These are phyloP conservation scores for Takakia lepidozioides DNA, from an alignment of 225 moss, liverwort and hornwort genomes.

Conservation along the genomic window DNA sequence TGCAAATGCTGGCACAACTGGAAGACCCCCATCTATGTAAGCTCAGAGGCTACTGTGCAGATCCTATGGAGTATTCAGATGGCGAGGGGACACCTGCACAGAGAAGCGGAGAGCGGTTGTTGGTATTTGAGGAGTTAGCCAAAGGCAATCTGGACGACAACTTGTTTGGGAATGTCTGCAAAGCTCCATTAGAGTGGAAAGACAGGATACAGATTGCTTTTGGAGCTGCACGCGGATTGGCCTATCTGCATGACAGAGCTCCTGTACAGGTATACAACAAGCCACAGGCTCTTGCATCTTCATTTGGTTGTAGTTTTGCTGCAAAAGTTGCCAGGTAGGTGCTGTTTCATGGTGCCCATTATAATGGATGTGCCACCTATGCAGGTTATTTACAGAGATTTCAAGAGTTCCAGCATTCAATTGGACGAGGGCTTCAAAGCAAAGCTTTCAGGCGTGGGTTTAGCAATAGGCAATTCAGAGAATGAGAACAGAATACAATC, in stretches of 20 bases:
- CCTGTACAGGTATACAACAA: constrained; percentile 26
- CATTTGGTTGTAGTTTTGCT: too few relatives aligned
- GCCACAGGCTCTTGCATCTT: too few relatives aligned
- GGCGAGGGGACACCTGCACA: too few relatives aligned
- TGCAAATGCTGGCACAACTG: constrained; percentile 20
- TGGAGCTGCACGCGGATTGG: constrained; percentile 27
- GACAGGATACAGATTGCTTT: constrained; percentile 24
- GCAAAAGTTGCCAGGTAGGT: too few relatives aligned
- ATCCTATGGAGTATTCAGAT: too few relatives aligned
- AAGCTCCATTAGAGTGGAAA: constrained; percentile 24
- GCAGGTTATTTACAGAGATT: constrained; percentile 38
- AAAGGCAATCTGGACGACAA: constrained; percentile 24
- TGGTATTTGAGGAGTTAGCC: constrained; percentile 23
- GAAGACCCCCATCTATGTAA: constrained; percentile 23
- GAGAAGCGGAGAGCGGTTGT: constrained; percentile 7
- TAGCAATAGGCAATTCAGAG: constrained; percentile 24
- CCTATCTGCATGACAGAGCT: constrained; percentile 29
- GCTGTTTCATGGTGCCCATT: too few relatives aligned
- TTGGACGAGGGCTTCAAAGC: constrained; percentile 29
- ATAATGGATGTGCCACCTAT: too few relatives aligned
- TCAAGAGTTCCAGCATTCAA: constrained; percentile 26
- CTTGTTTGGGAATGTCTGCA: constrained; percentile 29
- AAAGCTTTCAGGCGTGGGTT: constrained; percentile 24
- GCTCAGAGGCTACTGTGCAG: constrained; percentile 25
- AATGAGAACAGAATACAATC: too few relatives aligned